A percentile compares a stretch with the other conserved stretches of the same genome.
These are phyloP conservation scores for Cairneyella variabilis DNA, from an alignment of 495 filamentous ascomycete genomes.

Conservation along the genomic window DNA sequence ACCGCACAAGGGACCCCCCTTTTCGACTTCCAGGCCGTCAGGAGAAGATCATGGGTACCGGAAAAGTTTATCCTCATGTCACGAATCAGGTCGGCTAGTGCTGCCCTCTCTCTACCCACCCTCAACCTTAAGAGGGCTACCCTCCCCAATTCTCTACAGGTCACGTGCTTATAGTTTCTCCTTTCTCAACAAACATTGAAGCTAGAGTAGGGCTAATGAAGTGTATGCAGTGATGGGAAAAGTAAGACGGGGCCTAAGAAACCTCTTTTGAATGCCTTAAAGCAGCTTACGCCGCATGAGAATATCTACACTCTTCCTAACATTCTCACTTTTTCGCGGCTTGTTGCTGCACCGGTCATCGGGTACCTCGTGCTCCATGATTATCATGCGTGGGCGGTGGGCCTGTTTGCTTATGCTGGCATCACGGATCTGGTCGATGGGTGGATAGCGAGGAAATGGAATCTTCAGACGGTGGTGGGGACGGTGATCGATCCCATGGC, in stretches of 20 bases:
- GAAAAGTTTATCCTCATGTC: not conserved
- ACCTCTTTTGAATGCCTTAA: slow-evolving; percentile 21
- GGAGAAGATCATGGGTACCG: not conserved
- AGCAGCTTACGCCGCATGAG: slow-evolving; percentile 53
- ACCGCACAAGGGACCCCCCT: not conserved
- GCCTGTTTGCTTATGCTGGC: slow-evolving; percentile 85
- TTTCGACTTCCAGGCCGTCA: slow-evolving; percentile 3
- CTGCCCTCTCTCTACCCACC: not conserved
- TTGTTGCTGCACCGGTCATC: slow-evolving; percentile 78
- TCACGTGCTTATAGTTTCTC: too few species aligned
- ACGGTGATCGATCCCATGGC: slow-evolving; percentile 96
- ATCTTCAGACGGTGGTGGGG: slow-evolving; percentile 91
- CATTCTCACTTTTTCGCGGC: slow-evolving; percentile 80
- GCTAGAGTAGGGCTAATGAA: too few species aligned
- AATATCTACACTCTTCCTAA: slow-evolving; percentile 97
- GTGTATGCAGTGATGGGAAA: not conserved
- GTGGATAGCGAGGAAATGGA: slow-evolving; percentile 82
- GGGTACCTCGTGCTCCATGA: slow-evolving; percentile 87
- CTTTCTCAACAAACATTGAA: too few species aligned
- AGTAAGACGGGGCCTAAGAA: slow-evolving; percentile 8
- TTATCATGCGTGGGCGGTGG: slow-evolving; percentile 70
- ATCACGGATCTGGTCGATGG: slow-evolving; percentile 90
- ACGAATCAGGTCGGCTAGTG: not conserved
- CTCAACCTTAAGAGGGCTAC: too few species aligned
- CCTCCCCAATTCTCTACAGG: too few species aligned